Conservation (phyloP, 306 rosid species). For the Datisca glomerata region DNA sequence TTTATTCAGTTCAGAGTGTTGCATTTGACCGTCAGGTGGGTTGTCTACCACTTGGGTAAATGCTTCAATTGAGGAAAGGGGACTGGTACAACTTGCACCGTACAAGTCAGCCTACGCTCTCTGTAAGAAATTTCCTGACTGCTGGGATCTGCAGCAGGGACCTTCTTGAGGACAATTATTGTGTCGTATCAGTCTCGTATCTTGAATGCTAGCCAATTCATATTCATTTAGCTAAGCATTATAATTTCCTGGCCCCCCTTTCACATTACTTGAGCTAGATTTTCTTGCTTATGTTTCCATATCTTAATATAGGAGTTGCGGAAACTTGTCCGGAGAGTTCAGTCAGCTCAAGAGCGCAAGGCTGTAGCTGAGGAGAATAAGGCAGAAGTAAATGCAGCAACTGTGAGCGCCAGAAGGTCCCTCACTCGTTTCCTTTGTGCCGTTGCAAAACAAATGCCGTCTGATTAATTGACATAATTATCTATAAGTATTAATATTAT, state of each 20-base stretch:
- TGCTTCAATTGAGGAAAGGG: no score
- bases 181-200: no score
- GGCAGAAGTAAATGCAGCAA: conserved; percentile 26
- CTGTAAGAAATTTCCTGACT: no score
- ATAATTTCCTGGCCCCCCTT: no score
- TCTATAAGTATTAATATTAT: no score
- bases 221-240: not conserved
- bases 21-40: conserved; percentile 88
- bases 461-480: no score
- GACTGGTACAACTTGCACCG: no score
- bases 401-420: conserved; percentile 36
- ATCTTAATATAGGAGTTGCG: conserved; percentile 65
- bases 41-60: no score
- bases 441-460: conserved; percentile 38
- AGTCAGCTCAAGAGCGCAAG: conserved; percentile 29
- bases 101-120: no score
- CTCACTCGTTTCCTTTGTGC: conserved; percentile 59
- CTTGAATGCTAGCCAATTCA: no score
- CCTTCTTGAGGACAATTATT: no score
- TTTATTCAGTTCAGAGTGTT: conserved; percentile 65
- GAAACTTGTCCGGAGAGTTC: conserved; percentile 60
- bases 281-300: conserved; percentile 4
- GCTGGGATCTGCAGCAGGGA: not conserved
- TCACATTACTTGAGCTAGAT: not conserved
- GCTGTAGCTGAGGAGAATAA: conserved; percentile 29